Evolutionary conservation across 176 grass and related monocot genomes (phyloP), one percentile per base, ranked within the genome.

Genomic region (Ensete glaucum): DNA sequence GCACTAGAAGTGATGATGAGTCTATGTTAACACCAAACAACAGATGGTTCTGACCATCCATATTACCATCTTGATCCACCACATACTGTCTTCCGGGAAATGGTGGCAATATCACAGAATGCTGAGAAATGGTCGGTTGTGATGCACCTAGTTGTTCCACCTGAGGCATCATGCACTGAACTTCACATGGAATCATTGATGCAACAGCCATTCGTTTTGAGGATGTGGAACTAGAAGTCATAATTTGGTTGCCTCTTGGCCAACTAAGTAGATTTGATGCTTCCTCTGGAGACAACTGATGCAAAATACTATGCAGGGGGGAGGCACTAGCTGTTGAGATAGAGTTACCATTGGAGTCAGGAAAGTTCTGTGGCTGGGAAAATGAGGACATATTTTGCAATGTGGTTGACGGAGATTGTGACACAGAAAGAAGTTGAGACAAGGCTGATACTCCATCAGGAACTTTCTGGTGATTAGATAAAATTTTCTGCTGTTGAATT

Each of bases 11-110:
- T 51, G 88, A 88, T 9, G 87, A 76, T 0, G 96, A 85, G 8
- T 99, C 90, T 83, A 95, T 91, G 71, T 85, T 95, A 72, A 86
- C 86, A 8, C 86, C 86, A 22, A 93, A 98, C 60, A 92, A 76
- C 22, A 86, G 81, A 78, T 98, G 84, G 53, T 87, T 93, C 52
- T 91, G 90, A 74, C 86, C 82, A 75, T 91, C 88, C 59, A 76
- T 81, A 79, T 69, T 87, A 48, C 72, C 86, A 84, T 86, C 86
- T 80, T 88, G 87, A 79, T 93, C 90, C 76, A 88, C 83, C 73
- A 86, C 83, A 9, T 85, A 89, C 0, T 76, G 87, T 89, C 90
- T 93, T 89, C 85, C 87, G 25, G 90, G 85, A 87, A 93, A 85
- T 0, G 90, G 87, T 11, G 75, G 77, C 66, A 93, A 78, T n/a